Conservation (phyloP, 2,329 filamentous ascomycete species). For the Penicillium sp. region DNA sequence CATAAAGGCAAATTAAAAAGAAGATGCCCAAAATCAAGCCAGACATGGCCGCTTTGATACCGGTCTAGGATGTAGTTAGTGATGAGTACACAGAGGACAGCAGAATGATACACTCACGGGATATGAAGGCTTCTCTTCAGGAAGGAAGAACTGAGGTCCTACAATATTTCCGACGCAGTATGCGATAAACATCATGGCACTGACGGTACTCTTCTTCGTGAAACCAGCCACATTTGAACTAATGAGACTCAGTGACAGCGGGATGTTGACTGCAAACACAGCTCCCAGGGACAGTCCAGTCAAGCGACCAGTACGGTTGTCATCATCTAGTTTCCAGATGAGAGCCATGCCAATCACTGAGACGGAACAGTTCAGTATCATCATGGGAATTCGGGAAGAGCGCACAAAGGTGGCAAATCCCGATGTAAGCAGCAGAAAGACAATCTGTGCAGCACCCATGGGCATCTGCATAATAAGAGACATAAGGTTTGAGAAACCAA, state of each 20-base stretch:
- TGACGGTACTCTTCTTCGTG: constrained; percentile 36
- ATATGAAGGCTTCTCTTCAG: constrained; percentile 33
- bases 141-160: constrained; percentile 35
- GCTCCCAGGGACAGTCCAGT: constrained; percentile 31
- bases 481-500: constrained; percentile 39
- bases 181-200: constrained; percentile 52
- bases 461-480: constrained; percentile 41
- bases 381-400: constrained; percentile 32
- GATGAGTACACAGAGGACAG: neutral
- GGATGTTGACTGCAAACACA: constrained; percentile 39
- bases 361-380: constrained; percentile 23
- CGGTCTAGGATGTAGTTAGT: constrained; percentile 25
- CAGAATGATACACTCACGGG: constrained; percentile 19
- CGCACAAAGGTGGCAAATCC: constrained; percentile 28
- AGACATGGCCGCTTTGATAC: constrained; percentile 33
- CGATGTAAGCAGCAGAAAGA: constrained; percentile 34
- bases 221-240: constrained; percentile 39
- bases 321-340: constrained; percentile 29
- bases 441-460: constrained; percentile 32
- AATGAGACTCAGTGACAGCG: constrained; percentile 35
- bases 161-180: constrained; percentile 38
- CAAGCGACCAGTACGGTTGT: constrained; percentile 29
- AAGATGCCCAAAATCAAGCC: constrained; percentile 31
- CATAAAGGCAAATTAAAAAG: constrained; percentile 30
- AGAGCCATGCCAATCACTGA: constrained; percentile 34